These are phyloP conservation scores for Spathaspora jeffriesii DNA, from an alignment of 1,139 yeast genomes.

Conservation along the genomic window DNA sequence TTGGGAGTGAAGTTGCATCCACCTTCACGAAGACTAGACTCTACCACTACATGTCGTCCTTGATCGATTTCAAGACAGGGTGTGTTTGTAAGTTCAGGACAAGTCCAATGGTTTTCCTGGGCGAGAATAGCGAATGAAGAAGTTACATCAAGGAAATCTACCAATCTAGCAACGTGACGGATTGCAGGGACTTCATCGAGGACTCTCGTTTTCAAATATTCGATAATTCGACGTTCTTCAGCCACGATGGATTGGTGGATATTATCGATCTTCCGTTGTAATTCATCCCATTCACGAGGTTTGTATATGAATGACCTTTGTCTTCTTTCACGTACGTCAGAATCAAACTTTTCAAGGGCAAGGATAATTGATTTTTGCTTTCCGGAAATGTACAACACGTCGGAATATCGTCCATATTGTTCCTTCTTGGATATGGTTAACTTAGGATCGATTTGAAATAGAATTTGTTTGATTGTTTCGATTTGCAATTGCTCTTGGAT, in stretches of 20 bases:
- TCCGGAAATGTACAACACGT: conserved; percentile 37
- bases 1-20: conserved; percentile 64
- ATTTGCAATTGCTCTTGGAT: conserved; percentile 23
- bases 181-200: conserved; percentile 38
- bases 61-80: conserved; percentile 44
- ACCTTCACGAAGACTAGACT: conserved; percentile 59
- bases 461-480: conserved; percentile 16
- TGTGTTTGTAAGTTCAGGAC: conserved; percentile 64
- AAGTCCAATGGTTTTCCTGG: conserved; percentile 56
- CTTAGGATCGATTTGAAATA: conserved; percentile 30
- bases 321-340: conserved; percentile 26
- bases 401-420: conserved; percentile 30
- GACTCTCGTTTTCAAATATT: conserved; percentile 38
- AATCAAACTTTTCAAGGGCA: conserved; percentile 14
- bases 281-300: conserved; percentile 31
- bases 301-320: conserved; percentile 31
- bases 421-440: conserved; percentile 26
- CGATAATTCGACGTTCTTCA: conserved; percentile 49
- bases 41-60: conserved; percentile 93
- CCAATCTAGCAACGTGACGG: conserved; percentile 43
- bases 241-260: conserved; percentile 24
- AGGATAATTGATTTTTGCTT: conserved; percentile 26
- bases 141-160: conserved; percentile 74
- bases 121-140: conserved; percentile 75
- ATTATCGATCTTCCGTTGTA: conserved; percentile 28